phyloP scores from a whole-genome alignment of 2,329 filamentous ascomycete genomes.

The Fusarium sp. region DNA sequence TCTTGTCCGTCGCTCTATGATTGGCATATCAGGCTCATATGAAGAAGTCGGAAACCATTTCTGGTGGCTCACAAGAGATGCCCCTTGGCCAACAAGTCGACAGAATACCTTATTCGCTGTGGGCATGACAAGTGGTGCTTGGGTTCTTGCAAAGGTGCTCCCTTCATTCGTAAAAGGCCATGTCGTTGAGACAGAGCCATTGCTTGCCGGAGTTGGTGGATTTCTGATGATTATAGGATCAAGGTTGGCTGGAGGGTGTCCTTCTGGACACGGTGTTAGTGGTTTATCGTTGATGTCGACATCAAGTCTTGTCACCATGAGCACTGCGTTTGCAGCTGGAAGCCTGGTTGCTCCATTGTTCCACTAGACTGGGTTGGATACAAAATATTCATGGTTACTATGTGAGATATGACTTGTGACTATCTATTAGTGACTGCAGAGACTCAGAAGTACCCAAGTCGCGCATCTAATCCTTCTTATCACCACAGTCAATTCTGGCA shows the following conservation, averaged over 20 bases:
- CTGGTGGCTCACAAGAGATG: conserved; percentile 53
- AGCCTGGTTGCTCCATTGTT: conserved; percentile 43
- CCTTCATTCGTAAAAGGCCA: conserved; percentile 44
- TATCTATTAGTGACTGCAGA: background rate
- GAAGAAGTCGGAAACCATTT: conserved; percentile 68
- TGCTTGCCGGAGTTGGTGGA: conserved; percentile 62
- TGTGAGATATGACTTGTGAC: background rate
- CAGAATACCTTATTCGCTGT: conserved; percentile 61
- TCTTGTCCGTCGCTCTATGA: conserved; percentile 59
- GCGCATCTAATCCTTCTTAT: background rate
- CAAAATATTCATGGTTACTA: background rate
- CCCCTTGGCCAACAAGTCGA: conserved; percentile 47
- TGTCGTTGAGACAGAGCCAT: conserved; percentile 47
- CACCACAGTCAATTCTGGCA: conserved; percentile 46
- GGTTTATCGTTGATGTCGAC: conserved; percentile 70
- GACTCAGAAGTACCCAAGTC: background rate
- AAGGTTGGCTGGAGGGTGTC: conserved; percentile 72
- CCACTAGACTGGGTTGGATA: conserved; percentile 26
- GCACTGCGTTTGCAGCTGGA: conserved; percentile 65
- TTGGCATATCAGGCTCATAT: conserved; percentile 70
- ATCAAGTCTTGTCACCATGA: conserved; percentile 70
- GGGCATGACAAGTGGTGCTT: conserved; percentile 61
- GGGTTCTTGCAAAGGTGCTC: conserved; percentile 46
- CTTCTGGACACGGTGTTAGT: conserved; percentile 74
- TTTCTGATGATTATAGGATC: conserved; percentile 67